Percentiles rank a stretch among this genome's conserved stretches.
Evolutionary conservation across 176 grass and related monocot genomes (phyloP).

Genomic region (Triticum aestivum): DNA sequence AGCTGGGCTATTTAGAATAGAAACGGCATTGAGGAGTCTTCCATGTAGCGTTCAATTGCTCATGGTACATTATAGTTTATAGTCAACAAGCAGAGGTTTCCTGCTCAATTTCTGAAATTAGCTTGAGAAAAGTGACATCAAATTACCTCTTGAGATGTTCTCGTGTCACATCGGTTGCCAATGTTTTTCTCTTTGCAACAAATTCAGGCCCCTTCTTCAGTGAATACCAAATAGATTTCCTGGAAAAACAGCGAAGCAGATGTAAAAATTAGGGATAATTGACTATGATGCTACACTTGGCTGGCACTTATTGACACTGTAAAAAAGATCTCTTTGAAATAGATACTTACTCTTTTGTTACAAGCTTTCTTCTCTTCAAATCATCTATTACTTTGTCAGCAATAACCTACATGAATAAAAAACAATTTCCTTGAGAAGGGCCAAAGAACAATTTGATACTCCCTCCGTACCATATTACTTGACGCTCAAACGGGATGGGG

Average conservation of each 20-base stretch:
- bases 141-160: conserved; percentile 89
- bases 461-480: no score
- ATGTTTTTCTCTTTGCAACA: conserved; percentile 76
- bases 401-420: conserved; percentile 55
- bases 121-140: conserved; percentile 1
- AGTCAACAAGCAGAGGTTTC: no score
- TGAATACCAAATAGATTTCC: conserved; percentile 74
- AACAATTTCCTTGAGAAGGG: not conserved
- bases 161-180: conserved; percentile 88
- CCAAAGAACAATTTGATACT: not conserved
- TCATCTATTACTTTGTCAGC: conserved; percentile 53
- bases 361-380: conserved; percentile 87
- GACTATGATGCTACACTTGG: not conserved
- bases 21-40: not conserved
- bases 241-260: conserved; percentile 35
- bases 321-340: not conserved
- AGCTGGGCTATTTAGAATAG: not conserved
- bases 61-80: no score
- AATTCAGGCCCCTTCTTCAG: conserved; percentile 90
- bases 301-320: not conserved
- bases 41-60: no score
- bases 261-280: not conserved
- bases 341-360: conserved; percentile 76
- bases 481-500: no score
- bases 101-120: no score